Conservation (phyloP, 768 basidiomycete species). For the Leccinum ochraceum region DNA sequence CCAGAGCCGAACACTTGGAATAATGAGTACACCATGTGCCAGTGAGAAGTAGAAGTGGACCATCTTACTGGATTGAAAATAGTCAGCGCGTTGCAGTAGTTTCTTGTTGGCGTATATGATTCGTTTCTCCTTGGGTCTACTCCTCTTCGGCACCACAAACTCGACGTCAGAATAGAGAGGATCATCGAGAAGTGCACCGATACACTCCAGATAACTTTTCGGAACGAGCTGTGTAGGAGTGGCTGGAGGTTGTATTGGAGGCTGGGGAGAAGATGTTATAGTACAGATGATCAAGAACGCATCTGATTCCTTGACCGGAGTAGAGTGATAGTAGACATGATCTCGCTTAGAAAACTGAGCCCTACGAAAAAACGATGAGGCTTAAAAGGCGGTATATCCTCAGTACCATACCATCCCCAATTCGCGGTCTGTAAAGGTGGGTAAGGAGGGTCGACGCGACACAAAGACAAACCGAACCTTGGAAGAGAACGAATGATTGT, state of each 20-base stretch:
- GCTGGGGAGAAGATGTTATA: conserved; percentile 66
- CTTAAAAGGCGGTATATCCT: background rate
- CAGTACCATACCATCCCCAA: conserved; percentile 72
- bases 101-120: conserved; percentile 69
- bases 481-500: conserved; percentile 79
- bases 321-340: conserved; percentile 59
- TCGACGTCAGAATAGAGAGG: conserved; percentile 84
- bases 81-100: conserved; percentile 69
- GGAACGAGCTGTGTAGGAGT: conserved; percentile 60
- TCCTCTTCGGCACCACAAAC: conserved; percentile 64
- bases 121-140: conserved; percentile 38
- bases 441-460: conserved; percentile 12
- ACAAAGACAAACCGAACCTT: conserved; percentile 42
- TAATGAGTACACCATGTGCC: background rate
- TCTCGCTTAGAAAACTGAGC: conserved; percentile 81
- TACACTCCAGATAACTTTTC: conserved; percentile 61
- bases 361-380: conserved; percentile 39
- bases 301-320: conserved; percentile 55
- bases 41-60: background rate
- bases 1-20: conserved; percentile 69
- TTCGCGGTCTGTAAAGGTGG: conserved; percentile 61
- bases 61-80: conserved; percentile 69
- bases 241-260: conserved; percentile 46
- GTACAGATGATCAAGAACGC: conserved; percentile 77
- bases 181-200: conserved; percentile 78